Base-by-base conservation (phyloP, 306 rosid genomes). In the Lablab purpureus region DNA sequence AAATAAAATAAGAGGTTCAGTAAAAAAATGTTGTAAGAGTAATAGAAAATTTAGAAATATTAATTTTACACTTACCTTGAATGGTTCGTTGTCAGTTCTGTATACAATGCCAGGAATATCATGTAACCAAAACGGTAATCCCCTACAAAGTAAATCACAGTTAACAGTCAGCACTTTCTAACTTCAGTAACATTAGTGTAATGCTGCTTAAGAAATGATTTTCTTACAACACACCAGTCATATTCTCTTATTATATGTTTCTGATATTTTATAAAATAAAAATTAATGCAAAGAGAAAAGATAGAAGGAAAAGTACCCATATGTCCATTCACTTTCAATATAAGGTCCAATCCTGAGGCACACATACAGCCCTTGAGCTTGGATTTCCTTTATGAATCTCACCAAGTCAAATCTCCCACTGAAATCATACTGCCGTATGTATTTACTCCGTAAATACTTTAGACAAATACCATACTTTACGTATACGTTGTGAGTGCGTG, bases 121-220 rank as follows among this genome's bases (percentile, higher is more conserved):
- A 67, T 85, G 93, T 74, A 91, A 66, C 98, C 98, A 93, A 82
- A 93, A 83, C 7, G 98, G 97, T 23, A 93, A 73, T 30, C 98
- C 98, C 50, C 98, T 91, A n/a, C 45, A 69, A 79, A 72, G 45
- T 13, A 64, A 8, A 67, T 22, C 27, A 37, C 7, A 12, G 25
- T 15, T 17, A 49, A 17, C 36, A 70, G 12, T 47, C 12, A n/a
- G n/a, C n/a, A n/a, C n/a, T n/a, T n/a, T n/a, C n/a, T n/a, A n/a
- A n/a, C n/a, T n/a, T n/a, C n/a, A n/a, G n/a, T n/a, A n/a, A n/a
- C n/a, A n/a, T n/a, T n/a, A n/a, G n/a, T n/a, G n/a, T n/a, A n/a
- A n/a, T n/a, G n/a, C n/a, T n/a, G n/a, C n/a, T n/a, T n/a, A n/a
- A n/a, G n/a, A n/a, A n/a, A n/a, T n/a, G n/a, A n/a, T n/a, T n/a